These are phyloP conservation scores for Microstegium vimineum DNA, from an alignment of 176 grass and related monocot genomes.

Conservation along the genomic window DNA sequence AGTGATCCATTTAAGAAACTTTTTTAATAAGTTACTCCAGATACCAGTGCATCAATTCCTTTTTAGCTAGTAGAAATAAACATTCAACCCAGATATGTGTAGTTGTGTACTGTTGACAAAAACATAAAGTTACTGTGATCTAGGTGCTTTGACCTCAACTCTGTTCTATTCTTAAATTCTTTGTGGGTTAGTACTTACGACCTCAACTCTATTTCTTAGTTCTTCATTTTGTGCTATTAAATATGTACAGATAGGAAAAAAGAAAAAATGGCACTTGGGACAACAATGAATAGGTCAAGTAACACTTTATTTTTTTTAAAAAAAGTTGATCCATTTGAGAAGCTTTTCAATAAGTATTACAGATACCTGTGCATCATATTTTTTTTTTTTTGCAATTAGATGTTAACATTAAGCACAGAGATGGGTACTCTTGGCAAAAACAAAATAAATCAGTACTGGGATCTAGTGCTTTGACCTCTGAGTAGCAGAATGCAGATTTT, in stretches of 20 bases:
- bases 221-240: not conserved
- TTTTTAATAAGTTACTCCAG: not conserved
- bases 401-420: not conserved
- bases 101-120: not conserved
- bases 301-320: not conserved
- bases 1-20: not conserved
- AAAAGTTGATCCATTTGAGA: not conserved
- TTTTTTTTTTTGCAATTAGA: not conserved
- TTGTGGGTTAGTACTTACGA: not conserved
- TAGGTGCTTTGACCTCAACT: not conserved
- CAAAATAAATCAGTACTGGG: not conserved
- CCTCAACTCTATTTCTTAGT: not conserved
- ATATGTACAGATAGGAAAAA: not conserved
- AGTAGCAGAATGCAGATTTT: conserved; percentile 1
- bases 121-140: not conserved
- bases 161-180: not conserved
- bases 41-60: not conserved
- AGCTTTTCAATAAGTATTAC: not conserved
- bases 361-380: not conserved
- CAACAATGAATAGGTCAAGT: not conserved
- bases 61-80: not conserved
- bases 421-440: not conserved
- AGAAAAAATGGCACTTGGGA: not conserved
- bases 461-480: not conserved
- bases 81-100: not conserved